phyloP scores from a whole-genome alignment of 768 basidiomycete genomes.

The Boletus sp. region DNA sequence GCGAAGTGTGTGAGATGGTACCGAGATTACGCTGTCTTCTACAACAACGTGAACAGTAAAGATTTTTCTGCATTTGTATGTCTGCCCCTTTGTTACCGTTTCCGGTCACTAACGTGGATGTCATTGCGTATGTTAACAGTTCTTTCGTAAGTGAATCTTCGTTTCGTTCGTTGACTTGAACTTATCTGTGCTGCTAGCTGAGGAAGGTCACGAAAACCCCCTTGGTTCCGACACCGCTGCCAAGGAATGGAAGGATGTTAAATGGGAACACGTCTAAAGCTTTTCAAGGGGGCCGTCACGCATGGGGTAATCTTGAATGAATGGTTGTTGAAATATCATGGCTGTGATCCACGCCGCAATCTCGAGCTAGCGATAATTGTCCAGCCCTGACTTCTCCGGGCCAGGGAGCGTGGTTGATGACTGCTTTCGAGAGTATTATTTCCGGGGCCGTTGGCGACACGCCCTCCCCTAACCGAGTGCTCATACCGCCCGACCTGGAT shows the following conservation, averaged over 20 bases:
- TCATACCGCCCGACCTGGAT: too few species aligned
- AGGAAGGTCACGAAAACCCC: background rate
- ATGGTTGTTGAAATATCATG: background rate
- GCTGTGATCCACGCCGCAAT: background rate
- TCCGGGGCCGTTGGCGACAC: background rate
- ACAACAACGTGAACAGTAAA: background rate
- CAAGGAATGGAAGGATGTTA: background rate
- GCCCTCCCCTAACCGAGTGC: background rate
- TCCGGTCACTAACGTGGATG: background rate
- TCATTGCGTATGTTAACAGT: background rate
- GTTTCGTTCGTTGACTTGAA: background rate
- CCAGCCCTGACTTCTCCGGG: background rate
- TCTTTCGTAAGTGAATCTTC: background rate
- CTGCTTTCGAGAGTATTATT: background rate
- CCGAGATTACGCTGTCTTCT: background rate
- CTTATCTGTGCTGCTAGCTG: background rate
- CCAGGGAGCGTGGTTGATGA: too few species aligned
- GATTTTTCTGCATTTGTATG: background rate
- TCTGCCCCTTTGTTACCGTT: background rate
- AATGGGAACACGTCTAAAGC: background rate
- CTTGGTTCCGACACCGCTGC: background rate
- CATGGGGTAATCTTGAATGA: background rate
- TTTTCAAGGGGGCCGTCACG: background rate
- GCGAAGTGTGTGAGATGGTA: background rate
- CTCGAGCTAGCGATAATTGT: background rate